Evolutionary conservation across 192 early-diverging fungal genomes (phyloP).

Genomic region (Coemansia sp.): DNA sequence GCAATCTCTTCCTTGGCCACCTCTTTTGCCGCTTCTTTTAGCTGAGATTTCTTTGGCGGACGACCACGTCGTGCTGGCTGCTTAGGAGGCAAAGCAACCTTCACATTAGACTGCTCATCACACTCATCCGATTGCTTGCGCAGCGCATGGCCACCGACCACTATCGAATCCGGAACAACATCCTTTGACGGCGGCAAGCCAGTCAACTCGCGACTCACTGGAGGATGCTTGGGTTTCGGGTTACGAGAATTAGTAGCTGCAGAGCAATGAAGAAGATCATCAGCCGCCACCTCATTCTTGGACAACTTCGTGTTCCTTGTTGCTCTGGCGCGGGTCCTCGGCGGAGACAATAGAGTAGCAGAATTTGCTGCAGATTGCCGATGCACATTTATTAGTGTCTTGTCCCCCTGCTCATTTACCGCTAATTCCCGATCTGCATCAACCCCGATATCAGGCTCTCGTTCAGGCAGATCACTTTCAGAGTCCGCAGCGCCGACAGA

Average conservation of each 20-base stretch:
- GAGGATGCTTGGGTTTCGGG: not conserved
- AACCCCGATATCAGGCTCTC: no score
- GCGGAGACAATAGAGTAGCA: not conserved
- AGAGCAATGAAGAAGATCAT: no score
- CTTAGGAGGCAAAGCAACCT: not conserved
- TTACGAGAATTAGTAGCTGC: no score
- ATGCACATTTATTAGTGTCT: not conserved
- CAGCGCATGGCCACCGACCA: constrained; percentile 10
- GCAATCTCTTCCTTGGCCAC: not conserved
- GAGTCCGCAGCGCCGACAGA: no score
- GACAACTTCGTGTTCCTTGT: not conserved
- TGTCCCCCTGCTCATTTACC: no score
- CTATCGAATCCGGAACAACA: not conserved
- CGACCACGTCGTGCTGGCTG: constrained; percentile 7
- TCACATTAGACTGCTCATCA: not conserved
- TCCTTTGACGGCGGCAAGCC: not conserved
- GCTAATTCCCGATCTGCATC: no score
- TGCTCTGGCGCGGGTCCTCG: constrained; percentile 6
- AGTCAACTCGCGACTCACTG: constrained; percentile 3
- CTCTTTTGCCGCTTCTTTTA: not conserved
- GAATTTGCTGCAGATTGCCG: not conserved
- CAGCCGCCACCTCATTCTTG: no score
- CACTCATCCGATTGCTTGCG: not conserved
- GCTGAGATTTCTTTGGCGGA: not conserved
- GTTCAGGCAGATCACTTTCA: no score